These are phyloP conservation scores for Podospora pseudoanserina DNA, from an alignment of 495 filamentous ascomycete species.

Conservation along the genomic window DNA sequence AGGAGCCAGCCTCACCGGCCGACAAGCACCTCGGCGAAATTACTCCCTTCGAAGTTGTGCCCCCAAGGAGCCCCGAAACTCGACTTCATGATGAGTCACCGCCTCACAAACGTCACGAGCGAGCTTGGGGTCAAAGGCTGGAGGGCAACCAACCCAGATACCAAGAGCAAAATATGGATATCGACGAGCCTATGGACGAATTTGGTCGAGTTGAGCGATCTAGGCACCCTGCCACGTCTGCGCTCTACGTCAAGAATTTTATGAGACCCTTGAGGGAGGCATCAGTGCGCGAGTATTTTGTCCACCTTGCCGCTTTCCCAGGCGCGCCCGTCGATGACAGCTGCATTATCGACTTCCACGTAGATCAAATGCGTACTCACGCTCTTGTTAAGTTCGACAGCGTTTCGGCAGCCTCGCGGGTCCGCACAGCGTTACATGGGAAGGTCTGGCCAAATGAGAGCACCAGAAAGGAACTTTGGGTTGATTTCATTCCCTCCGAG, in stretches of 20 bases:
- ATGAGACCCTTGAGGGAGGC: conserved; percentile 76
- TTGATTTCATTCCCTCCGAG: conserved; percentile 83
- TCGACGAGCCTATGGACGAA: conserved; percentile 21
- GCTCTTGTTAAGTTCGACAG: conserved; percentile 71
- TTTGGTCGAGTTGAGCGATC: conserved; percentile 57
- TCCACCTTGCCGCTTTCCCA: conserved; percentile 60
- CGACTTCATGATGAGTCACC: background rate
- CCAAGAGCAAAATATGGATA: background rate
- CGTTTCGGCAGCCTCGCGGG: conserved; percentile 69
- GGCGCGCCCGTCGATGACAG: conserved; percentile 46
- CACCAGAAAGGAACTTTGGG: conserved; percentile 78
- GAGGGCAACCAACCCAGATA: background rate
- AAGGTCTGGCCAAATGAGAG: conserved; percentile 83
- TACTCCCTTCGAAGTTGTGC: background rate
- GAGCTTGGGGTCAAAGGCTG: background rate
- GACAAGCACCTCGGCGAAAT: background rate
- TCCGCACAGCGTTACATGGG: conserved; percentile 71
- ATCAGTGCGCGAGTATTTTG: conserved; percentile 62
- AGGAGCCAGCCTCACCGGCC: background rate
- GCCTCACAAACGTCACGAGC: conserved; percentile 7
- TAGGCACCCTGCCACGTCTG: conserved; percentile 75
- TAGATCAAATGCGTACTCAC: conserved; percentile 84
- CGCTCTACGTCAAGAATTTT: conserved; percentile 87
- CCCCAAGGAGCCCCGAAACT: background rate
- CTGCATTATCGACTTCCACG: conserved; percentile 63